A percentile compares a stretch with the other conserved stretches of the same genome.
These are phyloP conservation scores for Apophysomyces sp. DNA, from an alignment of 371 early-diverging fungal genomes.

Conservation along the genomic window DNA sequence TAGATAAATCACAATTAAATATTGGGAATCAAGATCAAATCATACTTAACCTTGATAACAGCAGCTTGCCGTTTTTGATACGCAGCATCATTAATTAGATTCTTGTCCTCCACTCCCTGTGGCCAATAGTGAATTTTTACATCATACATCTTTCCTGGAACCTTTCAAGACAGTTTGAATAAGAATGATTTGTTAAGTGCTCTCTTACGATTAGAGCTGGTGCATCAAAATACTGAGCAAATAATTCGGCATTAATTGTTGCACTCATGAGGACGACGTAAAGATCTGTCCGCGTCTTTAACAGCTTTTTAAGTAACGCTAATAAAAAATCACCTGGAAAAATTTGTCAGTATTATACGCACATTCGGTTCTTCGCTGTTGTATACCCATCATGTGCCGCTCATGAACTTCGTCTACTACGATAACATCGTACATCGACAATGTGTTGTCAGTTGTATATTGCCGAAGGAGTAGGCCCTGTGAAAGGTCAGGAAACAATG, in stretches of 20 bases:
- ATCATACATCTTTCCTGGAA: slow-evolving; percentile 54
- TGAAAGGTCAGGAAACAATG: slow-evolving; percentile 12
- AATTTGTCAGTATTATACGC: neutral
- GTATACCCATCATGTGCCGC: slow-evolving; percentile 56
- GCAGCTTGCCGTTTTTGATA: slow-evolving; percentile 42
- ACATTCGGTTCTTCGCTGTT: too few species aligned
- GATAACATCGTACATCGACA: slow-evolving; percentile 61
- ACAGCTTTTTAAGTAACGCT: slow-evolving; percentile 53
- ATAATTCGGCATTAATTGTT: slow-evolving; percentile 69
- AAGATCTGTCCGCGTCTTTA: slow-evolving; percentile 37
- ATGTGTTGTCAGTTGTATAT: slow-evolving; percentile 54
- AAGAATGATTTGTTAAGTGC: neutral
- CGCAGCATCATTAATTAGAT: slow-evolving; percentile 54
- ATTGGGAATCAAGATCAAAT: neutral
- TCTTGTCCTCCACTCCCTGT: slow-evolving; percentile 42
- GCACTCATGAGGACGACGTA: slow-evolving; percentile 80
- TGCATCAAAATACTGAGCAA: slow-evolving; percentile 62
- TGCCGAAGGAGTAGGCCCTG: slow-evolving; percentile 62
- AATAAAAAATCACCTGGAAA: slow-evolving; percentile 57
- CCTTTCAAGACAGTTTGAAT: slow-evolving; percentile 11
- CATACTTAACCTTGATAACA: slow-evolving; percentile 29
- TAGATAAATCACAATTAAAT: neutral
- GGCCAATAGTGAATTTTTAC: slow-evolving; percentile 53
- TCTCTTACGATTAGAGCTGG: slow-evolving; percentile 37
- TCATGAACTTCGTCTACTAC: slow-evolving; percentile 84